A percentile compares a stretch with the other conserved stretches of the same genome.
Conservation (phyloP, 768 basidiomycete species). For the Favolaschia claudopus region DNA sequence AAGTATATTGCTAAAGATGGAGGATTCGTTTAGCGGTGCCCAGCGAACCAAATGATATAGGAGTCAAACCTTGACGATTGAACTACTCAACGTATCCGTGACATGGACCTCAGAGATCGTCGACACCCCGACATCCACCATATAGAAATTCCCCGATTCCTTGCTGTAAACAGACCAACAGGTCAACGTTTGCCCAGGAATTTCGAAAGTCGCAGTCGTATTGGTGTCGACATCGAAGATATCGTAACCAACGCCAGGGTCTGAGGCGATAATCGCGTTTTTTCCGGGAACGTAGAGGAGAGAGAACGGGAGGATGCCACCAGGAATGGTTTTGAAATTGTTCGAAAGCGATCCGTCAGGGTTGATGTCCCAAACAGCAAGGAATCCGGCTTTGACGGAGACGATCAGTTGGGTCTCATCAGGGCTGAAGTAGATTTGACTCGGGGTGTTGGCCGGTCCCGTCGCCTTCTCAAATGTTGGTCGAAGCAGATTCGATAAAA, state of each 20-base stretch:
- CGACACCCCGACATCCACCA: conserved; percentile 30
- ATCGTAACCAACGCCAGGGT: conserved; percentile 23
- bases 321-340: conserved; percentile 32
- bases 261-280: conserved; percentile 16
- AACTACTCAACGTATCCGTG: conserved; percentile 2
- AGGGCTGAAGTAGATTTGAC: conserved; percentile 41
- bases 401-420: conserved; percentile 40
- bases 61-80: conserved; percentile 10
- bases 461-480: conserved; percentile 8
- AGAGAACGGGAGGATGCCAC: conserved; percentile 42
- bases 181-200: conserved; percentile 25
- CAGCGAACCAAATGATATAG: not conserved
- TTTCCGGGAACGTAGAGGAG: conserved; percentile 24
- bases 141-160: conserved; percentile 34
- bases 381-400: conserved; percentile 43
- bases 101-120: conserved; percentile 31
- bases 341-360: conserved; percentile 37
- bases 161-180: conserved; percentile 32
- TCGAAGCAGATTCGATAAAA: not conserved
- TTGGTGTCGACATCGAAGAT: conserved; percentile 18
- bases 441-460: conserved; percentile 24
- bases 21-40: too few species aligned
- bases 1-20: conserved; percentile 10
- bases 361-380: conserved; percentile 43
- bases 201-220: not conserved